phyloP scores from a whole-genome alignment of 768 basidiomycete species.

The Chalciporus pseudorubinellus region DNA sequence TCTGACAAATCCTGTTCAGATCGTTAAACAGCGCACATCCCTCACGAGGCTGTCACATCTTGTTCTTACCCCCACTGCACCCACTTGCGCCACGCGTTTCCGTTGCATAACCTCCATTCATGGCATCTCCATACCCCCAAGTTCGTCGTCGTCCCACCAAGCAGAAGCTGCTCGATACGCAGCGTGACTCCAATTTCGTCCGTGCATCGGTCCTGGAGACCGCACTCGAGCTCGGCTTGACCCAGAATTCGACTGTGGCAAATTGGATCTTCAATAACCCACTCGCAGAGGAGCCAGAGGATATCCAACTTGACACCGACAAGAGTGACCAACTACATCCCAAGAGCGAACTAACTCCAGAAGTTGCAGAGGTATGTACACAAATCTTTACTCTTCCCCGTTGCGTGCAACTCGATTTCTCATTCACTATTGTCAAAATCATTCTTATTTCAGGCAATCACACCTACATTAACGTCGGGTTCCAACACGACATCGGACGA shows the following conservation, averaged over 20 bases:
- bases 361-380: conserved; percentile 31
- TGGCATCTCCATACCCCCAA: conserved; percentile 21
- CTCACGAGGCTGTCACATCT: conserved; percentile 2
- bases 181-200: conserved; percentile 55
- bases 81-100: conserved; percentile 16
- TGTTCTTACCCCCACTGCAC: conserved; percentile 2
- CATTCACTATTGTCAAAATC: conserved; percentile 10
- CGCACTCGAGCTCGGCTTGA: conserved; percentile 66
- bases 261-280: conserved; percentile 73
- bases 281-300: conserved; percentile 55
- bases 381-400: background rate
- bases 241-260: conserved; percentile 55
- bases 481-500: conserved; percentile 45
- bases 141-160: conserved; percentile 30
- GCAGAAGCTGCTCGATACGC: conserved; percentile 7
- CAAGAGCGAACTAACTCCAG: conserved; percentile 12
- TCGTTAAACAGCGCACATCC: conserved; percentile 10
- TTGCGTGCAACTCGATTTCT: background rate
- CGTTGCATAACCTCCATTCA: conserved; percentile 11
- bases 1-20: conserved; percentile 15
- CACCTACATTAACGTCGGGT: conserved; percentile 38
- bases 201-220: conserved; percentile 75
- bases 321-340: background rate
- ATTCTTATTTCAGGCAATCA: conserved; percentile 17
- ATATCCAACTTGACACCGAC: conserved; percentile 20